Base-by-base conservation (phyloP, 371 early-diverging fungal genomes). In the Umbelopsis sp. region DNA sequence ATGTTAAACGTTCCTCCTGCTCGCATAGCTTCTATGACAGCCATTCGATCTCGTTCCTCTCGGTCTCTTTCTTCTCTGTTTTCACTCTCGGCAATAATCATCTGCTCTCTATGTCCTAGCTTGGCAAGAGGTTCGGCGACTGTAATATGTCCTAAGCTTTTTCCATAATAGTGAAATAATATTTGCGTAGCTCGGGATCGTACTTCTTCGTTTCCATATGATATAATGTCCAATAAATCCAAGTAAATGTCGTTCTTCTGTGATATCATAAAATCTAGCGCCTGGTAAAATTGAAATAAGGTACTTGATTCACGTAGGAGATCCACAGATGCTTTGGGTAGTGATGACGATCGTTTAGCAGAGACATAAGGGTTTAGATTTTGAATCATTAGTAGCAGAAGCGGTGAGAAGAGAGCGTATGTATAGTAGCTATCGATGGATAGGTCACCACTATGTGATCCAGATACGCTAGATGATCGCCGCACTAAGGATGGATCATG, bases 201-300 rank as follows among this genome's bases (percentile, higher is more conserved):
- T 20, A 79, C 74, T 52, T 80, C 78, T 0, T 75, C 32, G 8
- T 74, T 77, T 11, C 86, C 78, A 29, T 81, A 70, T 0, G 87
- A 75, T 32, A 88, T 85, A 22, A 86, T 74, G 41, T 86, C 80
- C 14, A 88, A 66, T 11, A 88, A 20, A 65, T 88, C 87, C n/a
- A 80, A 62, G 35, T 85, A 81, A 3, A 87, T 63, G 63, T 88
- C 84, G 0, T 86, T 81, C 65, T 88, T 88, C 44, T 78, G 75
- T 14, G 74, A 63, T 50, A 85, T 73, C 72, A 88, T 82, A 20
- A 75, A 82, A 0, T 77, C 73, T 35, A 88, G 65, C 1, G 86
- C 87, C 7, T 78, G 77, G 51, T 86, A 79, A n/a, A 88, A 80
- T 37, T 82, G 81, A 44, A 79, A 72, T 14, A 81, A 77, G 1